Evolutionary conservation across 257 asterid species (phyloP).

Genomic region (Solanum sparsipilum): DNA sequence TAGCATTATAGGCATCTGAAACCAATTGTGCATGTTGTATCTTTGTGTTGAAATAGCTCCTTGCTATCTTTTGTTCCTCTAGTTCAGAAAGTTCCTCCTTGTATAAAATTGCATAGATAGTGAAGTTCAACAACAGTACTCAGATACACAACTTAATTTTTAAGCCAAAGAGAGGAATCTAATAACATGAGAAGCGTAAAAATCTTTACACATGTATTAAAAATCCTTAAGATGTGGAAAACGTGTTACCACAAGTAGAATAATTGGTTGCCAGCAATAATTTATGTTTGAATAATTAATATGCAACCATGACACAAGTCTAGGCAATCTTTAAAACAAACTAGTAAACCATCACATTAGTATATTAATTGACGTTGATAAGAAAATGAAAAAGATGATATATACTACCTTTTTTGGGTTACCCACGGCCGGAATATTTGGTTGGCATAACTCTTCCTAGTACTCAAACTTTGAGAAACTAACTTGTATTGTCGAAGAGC

Average conservation of each 20-base stretch:
- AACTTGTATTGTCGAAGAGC: neutral
- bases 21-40: neutral
- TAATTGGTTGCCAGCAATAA: too few species aligned
- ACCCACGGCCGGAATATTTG: neutral
- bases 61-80: neutral
- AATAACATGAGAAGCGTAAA: neutral
- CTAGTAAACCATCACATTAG: too few species aligned
- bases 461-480: neutral
- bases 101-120: neutral
- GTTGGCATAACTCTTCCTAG: neutral
- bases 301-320: too few species aligned
- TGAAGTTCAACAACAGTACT: neutral
- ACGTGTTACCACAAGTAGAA: too few species aligned
- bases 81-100: neutral
- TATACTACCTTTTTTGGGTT: neutral
- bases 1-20: neutral
- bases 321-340: neutral
- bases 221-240: too few species aligned
- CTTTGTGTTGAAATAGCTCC: neutral
- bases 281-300: too few species aligned
- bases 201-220: neutral
- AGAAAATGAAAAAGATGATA: neutral
- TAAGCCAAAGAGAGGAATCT: neutral
- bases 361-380: too few species aligned
- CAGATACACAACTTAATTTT: neutral